phyloP scores from a whole-genome alignment of 2,329 filamentous ascomycete species.

The Trichocomaceae sp. region DNA sequence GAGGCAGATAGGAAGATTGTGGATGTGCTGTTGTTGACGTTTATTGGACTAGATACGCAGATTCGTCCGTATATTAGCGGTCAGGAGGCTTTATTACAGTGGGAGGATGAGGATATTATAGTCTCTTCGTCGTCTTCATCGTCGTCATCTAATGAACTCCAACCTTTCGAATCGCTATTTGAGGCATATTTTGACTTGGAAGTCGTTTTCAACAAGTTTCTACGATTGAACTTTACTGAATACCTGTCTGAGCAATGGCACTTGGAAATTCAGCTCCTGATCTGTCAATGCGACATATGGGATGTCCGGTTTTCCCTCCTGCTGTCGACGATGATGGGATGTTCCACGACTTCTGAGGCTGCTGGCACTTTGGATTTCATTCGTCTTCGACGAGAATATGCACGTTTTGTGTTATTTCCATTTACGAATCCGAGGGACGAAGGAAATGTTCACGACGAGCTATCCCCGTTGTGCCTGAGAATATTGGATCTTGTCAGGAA shows the following conservation, averaged over 20 bases:
- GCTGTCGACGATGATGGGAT: neutral
- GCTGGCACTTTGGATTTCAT: slow-evolving; percentile 1
- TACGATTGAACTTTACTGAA: neutral
- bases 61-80: slow-evolving; percentile 9
- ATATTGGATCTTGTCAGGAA: neutral
- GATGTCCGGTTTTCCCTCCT: slow-evolving; percentile 2
- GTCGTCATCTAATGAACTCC: neutral
- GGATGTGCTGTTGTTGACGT: slow-evolving; percentile 2
- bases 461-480: neutral
- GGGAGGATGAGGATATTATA: slow-evolving; percentile 3
- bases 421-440: neutral
- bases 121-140: neutral
- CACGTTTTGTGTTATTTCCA: neutral
- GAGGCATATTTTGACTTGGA: slow-evolving; percentile 10
- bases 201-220: slow-evolving; percentile 4
- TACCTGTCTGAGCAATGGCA: neutral
- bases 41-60: slow-evolving; percentile 7
- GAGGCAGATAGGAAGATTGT: neutral
- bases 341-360: neutral
- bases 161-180: neutral
- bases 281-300: neutral
- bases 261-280: neutral
- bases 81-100: slow-evolving; percentile 8
- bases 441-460: neutral
- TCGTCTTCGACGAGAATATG: slow-evolving; percentile 5